Base-by-base conservation (phyloP, 2,329 filamentous ascomycete genomes). In the Fusarium sp. region DNA sequence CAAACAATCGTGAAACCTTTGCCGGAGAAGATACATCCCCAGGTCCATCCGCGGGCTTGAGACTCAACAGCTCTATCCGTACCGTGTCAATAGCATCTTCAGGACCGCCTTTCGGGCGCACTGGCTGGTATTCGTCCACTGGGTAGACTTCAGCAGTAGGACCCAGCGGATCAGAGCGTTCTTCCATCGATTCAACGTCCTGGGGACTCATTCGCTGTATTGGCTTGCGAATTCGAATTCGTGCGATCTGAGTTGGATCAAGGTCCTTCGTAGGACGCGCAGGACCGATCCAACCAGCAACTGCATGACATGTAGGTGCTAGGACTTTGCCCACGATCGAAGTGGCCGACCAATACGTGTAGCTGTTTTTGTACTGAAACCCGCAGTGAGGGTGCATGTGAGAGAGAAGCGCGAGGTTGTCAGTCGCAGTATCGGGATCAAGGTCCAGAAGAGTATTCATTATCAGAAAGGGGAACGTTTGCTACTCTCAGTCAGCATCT, bases 361-460 rank as follows among this genome's bases (percentile, higher is more conserved):
- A 90, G 57, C 88, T 89, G 71, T 82, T 85, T 58, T 89, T 88
- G 75, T 93, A 93, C 78, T 94, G 91, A 73, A 94, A 93, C 17
- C 91, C 91, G 66, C 88, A 89, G 68, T 89, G 83, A 1, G 90
- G 89, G 58, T 90, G 85, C 68, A 90, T 83, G 70, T 92, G 89
- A 2, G 88, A 90, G 11, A 94, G 83, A 33, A 90, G 83, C 13
- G 88, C 88, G 17, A 93, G 84, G 10, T 88, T 81, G 63, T 90
- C 87, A 7, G 87, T 88, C 5, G 88, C 88, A 6, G 84, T 84
- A 74, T 92, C 90, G 3, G 88, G 88, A 72, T 93, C 91, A 70
- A 91, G 87, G 75, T 93, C 91, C 66, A 93, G 88, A 41, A 94
- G 82, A 6, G 90, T 87, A 75, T 93, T 93, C 90, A 94, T 93